Evolutionary conservation across 139 green algal genomes (phyloP).

Genomic region (Coccomyxa sp.): DNA sequence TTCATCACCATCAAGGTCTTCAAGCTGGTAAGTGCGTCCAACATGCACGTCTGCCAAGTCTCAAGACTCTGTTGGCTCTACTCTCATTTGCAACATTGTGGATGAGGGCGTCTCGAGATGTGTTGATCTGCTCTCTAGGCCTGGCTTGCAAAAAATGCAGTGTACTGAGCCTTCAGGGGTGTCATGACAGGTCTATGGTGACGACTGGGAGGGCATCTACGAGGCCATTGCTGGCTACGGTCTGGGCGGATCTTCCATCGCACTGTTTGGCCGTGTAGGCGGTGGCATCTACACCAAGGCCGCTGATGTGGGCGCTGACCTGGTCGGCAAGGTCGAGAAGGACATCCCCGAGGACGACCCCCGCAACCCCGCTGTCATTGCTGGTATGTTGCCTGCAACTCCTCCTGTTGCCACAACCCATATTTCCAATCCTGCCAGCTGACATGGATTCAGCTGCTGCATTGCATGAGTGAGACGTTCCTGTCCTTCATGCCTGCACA

Average conservation of each 20-base stretch:
- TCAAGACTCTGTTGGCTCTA: too few species aligned
- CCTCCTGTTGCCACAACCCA: background rate
- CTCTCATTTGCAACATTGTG: too few species aligned
- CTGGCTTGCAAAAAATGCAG: too few species aligned
- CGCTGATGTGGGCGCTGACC: conserved; percentile 95
- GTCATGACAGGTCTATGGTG: conserved; percentile 67
- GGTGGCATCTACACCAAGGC: conserved; percentile 99
- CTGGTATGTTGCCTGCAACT: conserved; percentile 44
- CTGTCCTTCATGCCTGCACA: background rate
- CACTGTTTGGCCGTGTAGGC: conserved; percentile 93
- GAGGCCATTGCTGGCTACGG: conserved; percentile 97
- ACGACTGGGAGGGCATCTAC: conserved; percentile 90
- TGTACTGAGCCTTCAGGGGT: too few species aligned
- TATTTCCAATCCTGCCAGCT: background rate
- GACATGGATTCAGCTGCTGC: background rate
- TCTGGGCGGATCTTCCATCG: conserved; percentile 94
- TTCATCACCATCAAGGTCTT: conserved; percentile 80
- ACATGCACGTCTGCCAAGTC: background rate
- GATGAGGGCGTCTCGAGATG: too few species aligned
- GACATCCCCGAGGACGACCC: conserved; percentile 99
- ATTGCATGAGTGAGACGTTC: background rate
- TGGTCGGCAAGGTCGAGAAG: conserved; percentile 98
- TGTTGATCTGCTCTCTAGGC: too few species aligned
- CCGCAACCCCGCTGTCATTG: conserved; percentile 96
- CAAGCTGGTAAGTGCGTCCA: conserved; percentile 24